phyloP scores from a whole-genome alignment of 768 basidiomycete species.

The Russula sp. region DNA sequence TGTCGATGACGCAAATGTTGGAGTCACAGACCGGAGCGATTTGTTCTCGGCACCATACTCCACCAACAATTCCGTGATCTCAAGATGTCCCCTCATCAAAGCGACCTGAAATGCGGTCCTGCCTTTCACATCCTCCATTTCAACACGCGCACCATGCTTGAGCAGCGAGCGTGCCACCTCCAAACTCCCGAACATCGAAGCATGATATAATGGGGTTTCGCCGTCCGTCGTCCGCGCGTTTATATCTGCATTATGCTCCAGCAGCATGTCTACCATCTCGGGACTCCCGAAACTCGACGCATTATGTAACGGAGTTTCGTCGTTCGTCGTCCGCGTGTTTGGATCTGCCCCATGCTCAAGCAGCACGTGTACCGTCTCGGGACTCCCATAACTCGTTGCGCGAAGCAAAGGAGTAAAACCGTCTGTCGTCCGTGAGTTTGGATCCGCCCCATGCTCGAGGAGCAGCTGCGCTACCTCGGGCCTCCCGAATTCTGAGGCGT shows the following conservation, averaged over 20 bases:
- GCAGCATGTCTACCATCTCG: background rate
- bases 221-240: background rate
- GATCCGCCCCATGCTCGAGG: background rate
- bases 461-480: background rate
- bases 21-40: no score
- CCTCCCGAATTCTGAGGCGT: background rate
- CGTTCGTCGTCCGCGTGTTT: background rate
- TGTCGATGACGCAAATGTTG: no score
- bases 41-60: background rate
- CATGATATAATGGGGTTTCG: background rate
- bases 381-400: background rate
- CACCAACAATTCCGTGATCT: background rate
- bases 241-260: background rate
- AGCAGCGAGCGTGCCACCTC: background rate
- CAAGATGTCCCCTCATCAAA: background rate
- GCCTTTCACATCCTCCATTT: background rate
- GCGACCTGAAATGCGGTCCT: background rate
- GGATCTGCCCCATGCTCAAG: background rate
- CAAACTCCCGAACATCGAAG: background rate
- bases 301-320: background rate
- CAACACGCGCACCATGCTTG: background rate
- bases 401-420: background rate
- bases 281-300: background rate
- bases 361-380: background rate
- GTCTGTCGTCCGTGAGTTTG: background rate